Evolutionary conservation across 257 asterid genomes (phyloP).

Genomic region (Agastache rugosa): DNA sequence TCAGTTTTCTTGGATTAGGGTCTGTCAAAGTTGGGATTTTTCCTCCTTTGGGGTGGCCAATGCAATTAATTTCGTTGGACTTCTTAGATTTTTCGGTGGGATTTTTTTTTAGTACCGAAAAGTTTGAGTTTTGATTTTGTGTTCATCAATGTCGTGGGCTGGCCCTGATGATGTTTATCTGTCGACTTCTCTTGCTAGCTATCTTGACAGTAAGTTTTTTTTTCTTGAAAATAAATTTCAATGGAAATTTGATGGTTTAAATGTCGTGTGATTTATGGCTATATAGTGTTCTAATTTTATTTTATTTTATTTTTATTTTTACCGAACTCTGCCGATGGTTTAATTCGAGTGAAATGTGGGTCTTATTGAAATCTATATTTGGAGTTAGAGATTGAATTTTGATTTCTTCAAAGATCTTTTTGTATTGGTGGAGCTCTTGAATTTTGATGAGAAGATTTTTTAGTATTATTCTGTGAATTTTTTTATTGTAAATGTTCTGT

Average conservation of each 20-base stretch:
- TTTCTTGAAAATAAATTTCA: neutral
- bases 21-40: constrained; percentile 20
- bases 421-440: neutral
- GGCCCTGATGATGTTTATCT: constrained; percentile 91
- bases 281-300: neutral
- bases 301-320: neutral
- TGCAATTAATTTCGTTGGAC: constrained; percentile 51
- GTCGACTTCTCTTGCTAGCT: constrained; percentile 98
- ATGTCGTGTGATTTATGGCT: neutral
- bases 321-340: constrained; percentile 10
- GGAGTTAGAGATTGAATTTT: constrained; percentile 3
- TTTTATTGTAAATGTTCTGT: neutral
- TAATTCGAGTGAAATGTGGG: constrained; percentile 6
- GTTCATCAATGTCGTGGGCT: constrained; percentile 90
- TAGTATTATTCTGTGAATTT: neutral
- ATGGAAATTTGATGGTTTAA: neutral
- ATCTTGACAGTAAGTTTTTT: constrained; percentile 83
- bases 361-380: constrained; percentile 17
- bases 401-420: neutral
- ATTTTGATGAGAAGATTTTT: neutral
- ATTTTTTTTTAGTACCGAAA: constrained; percentile 54
- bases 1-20: constrained; percentile 34
- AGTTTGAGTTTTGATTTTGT: constrained; percentile 39
- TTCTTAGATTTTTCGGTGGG: constrained; percentile 45
- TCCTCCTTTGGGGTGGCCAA: constrained; percentile 45